Evolutionary conservation across 164 flowering plant species (phyloP), one percentile per base, ranked within the genome.

Genomic region (Piper longum): DNA sequence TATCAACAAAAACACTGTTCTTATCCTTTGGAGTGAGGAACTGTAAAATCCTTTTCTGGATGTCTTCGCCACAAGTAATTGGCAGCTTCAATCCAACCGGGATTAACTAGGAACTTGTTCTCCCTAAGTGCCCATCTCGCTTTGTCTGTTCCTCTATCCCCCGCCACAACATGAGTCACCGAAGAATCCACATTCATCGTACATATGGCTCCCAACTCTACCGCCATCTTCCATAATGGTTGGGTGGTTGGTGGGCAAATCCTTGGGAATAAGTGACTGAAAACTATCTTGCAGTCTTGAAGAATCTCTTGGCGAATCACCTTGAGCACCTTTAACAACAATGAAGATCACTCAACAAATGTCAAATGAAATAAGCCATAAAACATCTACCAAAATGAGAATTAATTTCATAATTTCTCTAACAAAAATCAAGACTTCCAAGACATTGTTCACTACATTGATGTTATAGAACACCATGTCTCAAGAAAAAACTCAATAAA

Each of bases 141-240:
- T 74, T 88, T 84, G 45, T 88, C 86, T 0, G 96, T 86, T 43
- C 85, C 87, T 7, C 67, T 59, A 59, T 88, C 84, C 59, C 61
- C 62, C 0, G 93, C 68, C 11, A 91, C 82, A 55, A 91, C 86
- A 43, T 88, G 97, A 0, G 97, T 88, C 17, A 88, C 87, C 0
- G 91, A 80, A 19, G 78, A 59, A 66, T 91, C 88, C 1, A 83
- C 45, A 43, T 85, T 83, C 0, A 70, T 73, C 4, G 67, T 68
- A 71, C 96, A 91, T 14, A 78, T 75, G 13, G 93, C 97, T 41
- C 97, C 97, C 54, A 91, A 67, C 44, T 75, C 77, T 78, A 81
- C 88, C 0, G 88, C 93, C 78, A 85, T 75, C 77, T 67, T 82
- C 97, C 96, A 88, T 4, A 85, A 72, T 14, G 44, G 74, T 44